Evolutionary conservation across 2,329 filamentous ascomycete genomes (phyloP).

Genomic region (Thielaviopsis populi): DNA sequence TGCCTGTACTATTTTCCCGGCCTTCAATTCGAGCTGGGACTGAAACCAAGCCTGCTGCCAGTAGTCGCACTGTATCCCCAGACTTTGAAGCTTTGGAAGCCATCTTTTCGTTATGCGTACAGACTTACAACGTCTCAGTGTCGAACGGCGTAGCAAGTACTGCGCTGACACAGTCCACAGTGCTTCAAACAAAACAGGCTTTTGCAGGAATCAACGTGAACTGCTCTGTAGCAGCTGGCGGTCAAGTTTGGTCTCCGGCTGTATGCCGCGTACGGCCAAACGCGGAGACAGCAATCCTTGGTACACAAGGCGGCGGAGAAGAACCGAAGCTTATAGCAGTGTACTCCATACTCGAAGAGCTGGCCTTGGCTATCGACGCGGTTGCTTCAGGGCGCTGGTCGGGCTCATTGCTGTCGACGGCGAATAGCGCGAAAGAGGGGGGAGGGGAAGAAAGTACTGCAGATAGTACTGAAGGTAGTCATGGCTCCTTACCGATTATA

Average conservation of each 20-base stretch:
- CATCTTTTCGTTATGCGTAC: conserved; percentile 23
- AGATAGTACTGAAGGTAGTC: not conserved
- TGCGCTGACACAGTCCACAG: not conserved
- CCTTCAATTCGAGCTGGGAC: conserved; percentile 9
- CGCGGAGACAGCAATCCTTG: not conserved
- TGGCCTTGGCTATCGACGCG: conserved; percentile 16
- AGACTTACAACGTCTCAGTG: conserved; percentile 19
- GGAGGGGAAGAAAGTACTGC: conserved; percentile 16
- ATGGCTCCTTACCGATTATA: not conserved
- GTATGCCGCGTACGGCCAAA: conserved; percentile 6
- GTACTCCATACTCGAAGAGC: conserved; percentile 10
- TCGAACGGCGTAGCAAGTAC: not conserved
- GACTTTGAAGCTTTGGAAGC: conserved; percentile 22
- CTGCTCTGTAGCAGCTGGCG: conserved; percentile 4
- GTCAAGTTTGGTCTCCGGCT: not conserved
- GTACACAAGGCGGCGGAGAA: not conserved
- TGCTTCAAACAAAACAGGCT: not conserved
- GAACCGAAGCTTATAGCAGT: not conserved
- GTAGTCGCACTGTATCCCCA: not conserved
- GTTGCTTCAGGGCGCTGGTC: conserved; percentile 13
- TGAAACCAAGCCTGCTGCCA: not conserved
- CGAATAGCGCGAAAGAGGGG: not conserved
- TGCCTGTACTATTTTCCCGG: conserved; percentile 22
- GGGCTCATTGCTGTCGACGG: conserved; percentile 1
- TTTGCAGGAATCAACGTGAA: conserved; percentile 12